Evolutionary conservation across 768 basidiomycete species (phyloP), one percentile per base, ranked within the genome.

Genomic region (Paxillus ammoniavirescens): DNA sequence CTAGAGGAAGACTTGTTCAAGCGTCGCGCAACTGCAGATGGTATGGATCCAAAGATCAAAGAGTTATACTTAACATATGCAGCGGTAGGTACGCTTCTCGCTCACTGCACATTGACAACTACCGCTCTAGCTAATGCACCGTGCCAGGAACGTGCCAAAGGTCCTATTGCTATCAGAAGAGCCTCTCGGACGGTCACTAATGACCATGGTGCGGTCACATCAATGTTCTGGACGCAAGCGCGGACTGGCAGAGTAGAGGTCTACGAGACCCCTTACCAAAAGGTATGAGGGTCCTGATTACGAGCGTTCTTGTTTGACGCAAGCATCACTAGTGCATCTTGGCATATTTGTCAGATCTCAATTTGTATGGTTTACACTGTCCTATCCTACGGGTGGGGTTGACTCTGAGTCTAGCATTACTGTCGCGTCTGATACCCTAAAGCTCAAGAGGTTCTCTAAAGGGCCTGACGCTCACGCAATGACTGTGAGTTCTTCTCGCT

Each of bases 181-280:
- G 86, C 82, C 0, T 71, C 66, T 31, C 75, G 75, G 33, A 68
- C 77, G 21, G 70, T 74, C 43, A 59, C 71, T 17, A 63, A 73
- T 3, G 67, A 70, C 28, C 76, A 81, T 26, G 86, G 86, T 4
- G 72, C 70, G 17, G 67, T 78, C 28, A 74, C 75, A 15, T 78
- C 77, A 51, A 82, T 85, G 79, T 89, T 82, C 62, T 93, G 91
- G 91, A 88, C 91, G 86, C 82, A 83, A 64, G 85, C 89, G 3
- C 78, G 80, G 55, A 78, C 82, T 56, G 68, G 68, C 23, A 31
- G 30, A 45, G 77, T 84, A 52, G 84, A 86, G 1, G 75, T 78
- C 59, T 88, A 88, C 64, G 83, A 82, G 41, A 65, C 82, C 4
- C 80, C 83, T 18, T 93, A 87, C 67, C 91, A 93, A 61, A 93